Conservation (phyloP, 2,329 filamentous ascomycete species). For the Sclerotinia minor region DNA sequence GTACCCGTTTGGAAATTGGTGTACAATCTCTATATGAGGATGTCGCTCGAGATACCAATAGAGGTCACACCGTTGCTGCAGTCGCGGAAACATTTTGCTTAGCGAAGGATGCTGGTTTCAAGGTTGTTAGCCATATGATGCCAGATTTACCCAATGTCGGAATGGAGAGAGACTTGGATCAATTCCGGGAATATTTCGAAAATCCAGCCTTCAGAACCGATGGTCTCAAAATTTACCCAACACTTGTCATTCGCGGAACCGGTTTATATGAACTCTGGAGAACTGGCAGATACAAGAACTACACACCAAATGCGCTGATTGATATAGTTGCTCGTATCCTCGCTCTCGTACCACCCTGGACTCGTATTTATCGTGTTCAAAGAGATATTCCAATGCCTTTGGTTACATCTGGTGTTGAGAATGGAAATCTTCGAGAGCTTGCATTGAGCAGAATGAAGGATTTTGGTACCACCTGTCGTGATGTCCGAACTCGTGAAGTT, state of each 20-base stretch:
- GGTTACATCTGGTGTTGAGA: slow-evolving; percentile 97
- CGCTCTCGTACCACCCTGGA: slow-evolving; percentile 94
- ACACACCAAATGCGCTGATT: slow-evolving; percentile 94
- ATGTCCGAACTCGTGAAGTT: slow-evolving; percentile 93
- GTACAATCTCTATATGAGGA: slow-evolving; percentile 98
- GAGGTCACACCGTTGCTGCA: slow-evolving; percentile 91
- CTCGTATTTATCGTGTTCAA: slow-evolving; percentile 96
- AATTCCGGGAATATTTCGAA: slow-evolving; percentile 97
- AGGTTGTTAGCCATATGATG: slow-evolving; percentile 99
- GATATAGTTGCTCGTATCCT: slow-evolving; percentile 96
- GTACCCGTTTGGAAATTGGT: slow-evolving; percentile 89
- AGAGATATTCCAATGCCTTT: slow-evolving; percentile 99
- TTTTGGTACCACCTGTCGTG: slow-evolving; percentile 94
- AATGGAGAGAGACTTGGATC: slow-evolving; percentile 95
- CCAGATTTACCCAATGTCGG: slow-evolving; percentile 96
- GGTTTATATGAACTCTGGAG: slow-evolving; percentile 97
- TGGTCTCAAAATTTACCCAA: slow-evolving; percentile 96
- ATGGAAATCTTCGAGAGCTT: slow-evolving; percentile 91
- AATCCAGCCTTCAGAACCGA: slow-evolving; percentile 95
- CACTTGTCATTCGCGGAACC: slow-evolving; percentile 92
- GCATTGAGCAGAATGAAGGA: slow-evolving; percentile 98
- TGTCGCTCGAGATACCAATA: slow-evolving; percentile 95
- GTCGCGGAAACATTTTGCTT: slow-evolving; percentile 96
- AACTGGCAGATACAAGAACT: slow-evolving; percentile 96
- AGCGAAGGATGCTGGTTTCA: slow-evolving; percentile 98